Base-by-base conservation (phyloP, 345 rosid species). In the Gossypium sturtianum region DNA sequence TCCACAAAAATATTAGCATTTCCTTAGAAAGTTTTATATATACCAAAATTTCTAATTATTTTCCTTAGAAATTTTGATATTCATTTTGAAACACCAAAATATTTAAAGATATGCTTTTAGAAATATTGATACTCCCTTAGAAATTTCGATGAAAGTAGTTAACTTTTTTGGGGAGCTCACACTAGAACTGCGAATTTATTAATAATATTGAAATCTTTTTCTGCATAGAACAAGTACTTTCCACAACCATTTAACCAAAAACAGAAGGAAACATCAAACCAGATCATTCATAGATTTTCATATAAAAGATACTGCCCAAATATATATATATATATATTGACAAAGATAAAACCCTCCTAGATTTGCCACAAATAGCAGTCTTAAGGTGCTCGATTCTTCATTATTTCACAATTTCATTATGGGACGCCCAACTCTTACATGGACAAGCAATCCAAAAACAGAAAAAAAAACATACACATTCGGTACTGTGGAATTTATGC, bases 361-460 rank as follows among this genome's bases (percentile, higher is more conserved):
- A 34, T 65, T 65, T 2, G 11, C 34, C 41, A 47, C 38, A 66
- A 44, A 19, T 1, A 66, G 12, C 38, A 66, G 71, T 66, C 38
- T 20, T 47, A 66, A 19, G 2, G 20, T 48, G 29, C 29, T 63
- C 47, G 58, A 54, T 52, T 51, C 70, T 70, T 61, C 78, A 54
- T 80, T 76, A 73, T 76, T 80, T 73, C 64, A 13, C 9, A 72
- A 2, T 23, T 23, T 75, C 70, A 65, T 60, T 66, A 43, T 60
- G 27, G 57, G 51, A 64, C 29, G 68, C 54, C 74, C 66, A 66
- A 47, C 43, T 58, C 62, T 73, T 57, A 25, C 38, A 20, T 43
- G 43, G 54, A 60, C 51, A 27, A 52, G 43, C 71, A 75, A 75
- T 22, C 34, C 27, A 8, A 43, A 34, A 34, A n/a, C n/a, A 57